Evolutionary conservation across 176 grass and related monocot genomes (phyloP), one percentile per base, ranked within the genome.

Genomic region (Cenchrus americanus): DNA sequence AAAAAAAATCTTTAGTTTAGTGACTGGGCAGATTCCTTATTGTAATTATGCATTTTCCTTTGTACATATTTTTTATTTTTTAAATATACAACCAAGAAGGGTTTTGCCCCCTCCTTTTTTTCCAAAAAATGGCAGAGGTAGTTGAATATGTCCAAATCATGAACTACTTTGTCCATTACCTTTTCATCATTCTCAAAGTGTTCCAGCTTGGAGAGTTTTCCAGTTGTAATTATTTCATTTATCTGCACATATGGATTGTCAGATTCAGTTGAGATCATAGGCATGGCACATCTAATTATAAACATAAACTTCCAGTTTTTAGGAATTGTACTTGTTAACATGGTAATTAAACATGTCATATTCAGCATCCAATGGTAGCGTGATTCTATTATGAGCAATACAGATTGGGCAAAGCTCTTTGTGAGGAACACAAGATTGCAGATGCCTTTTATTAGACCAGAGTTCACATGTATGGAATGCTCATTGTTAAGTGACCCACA

Each of bases 121-220:
- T 49, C 43, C 1, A 5, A 49, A 13, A 49, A 76, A 75, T 21
- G 44, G 71, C 18, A 64, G 17, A 69, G 18, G 19, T 66, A 30
- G 15, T 15, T 50, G 43, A 44, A 82, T 51, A 78, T 77, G 41
- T 62, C 63, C 44, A 70, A 80, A 71, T 24, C 7, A 34, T 79
- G 62, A 54, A 67, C 8, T 75, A 44, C 47, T 78, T 64, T 5
- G 15, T 73, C 8, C 23, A 62, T 79, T 85, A 98, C 96, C 93
- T 93, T 98, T 75, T 98, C 96, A 90, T 98, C 93, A 90, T 87
- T 98, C 87, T 98, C 96, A 75, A 98, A 98, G 82, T 93, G 87
- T 64, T 98, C 93, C 67, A 98, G 85, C 80, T 95, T 98, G 78
- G 96, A 93, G 76, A 98, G 90, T 77, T 95, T 98, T 81, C 93